These are phyloP conservation scores for Yamadazyma taylorii DNA, from an alignment of 1,139 yeast genomes.

Conservation along the genomic window DNA sequence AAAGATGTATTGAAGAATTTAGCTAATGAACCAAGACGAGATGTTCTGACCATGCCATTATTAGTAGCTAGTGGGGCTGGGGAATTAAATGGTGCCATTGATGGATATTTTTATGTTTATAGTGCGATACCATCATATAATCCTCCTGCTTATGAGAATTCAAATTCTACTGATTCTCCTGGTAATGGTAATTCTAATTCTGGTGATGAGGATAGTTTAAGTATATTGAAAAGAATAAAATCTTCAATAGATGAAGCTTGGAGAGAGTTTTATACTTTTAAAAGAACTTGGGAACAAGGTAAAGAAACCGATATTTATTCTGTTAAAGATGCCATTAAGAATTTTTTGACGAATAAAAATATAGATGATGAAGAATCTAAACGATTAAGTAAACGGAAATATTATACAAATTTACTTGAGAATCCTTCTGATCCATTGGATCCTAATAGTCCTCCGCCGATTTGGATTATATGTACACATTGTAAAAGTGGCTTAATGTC, in stretches of 20 bases:
- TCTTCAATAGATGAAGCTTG: slow-evolving; percentile 68
- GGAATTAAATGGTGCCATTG: slow-evolving; percentile 70
- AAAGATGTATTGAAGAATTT: slow-evolving; percentile 58
- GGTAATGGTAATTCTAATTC: slow-evolving; percentile 13
- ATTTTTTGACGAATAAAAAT: slow-evolving; percentile 51
- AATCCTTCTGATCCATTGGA: slow-evolving; percentile 43
- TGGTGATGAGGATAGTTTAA: slow-evolving; percentile 24
- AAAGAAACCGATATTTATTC: slow-evolving; percentile 68
- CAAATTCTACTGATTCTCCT: too few relatives aligned
- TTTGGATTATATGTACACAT: slow-evolving; percentile 66
- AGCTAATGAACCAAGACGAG: slow-evolving; percentile 64
- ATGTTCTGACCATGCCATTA: slow-evolving; percentile 65
- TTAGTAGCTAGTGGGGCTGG: slow-evolving; percentile 78
- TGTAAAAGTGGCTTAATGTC: slow-evolving; percentile 54
- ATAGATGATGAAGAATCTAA: slow-evolving; percentile 19
- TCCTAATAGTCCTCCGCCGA: slow-evolving; percentile 62
- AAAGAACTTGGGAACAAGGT: slow-evolving; percentile 56
- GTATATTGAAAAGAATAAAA: slow-evolving; percentile 38
- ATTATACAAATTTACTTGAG: slow-evolving; percentile 18
- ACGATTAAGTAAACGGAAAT: slow-evolving; percentile 17
- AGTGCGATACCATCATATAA: slow-evolving; percentile 60
- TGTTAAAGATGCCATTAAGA: slow-evolving; percentile 54
- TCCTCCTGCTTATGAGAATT: slow-evolving; percentile 54
- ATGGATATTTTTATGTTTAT: slow-evolving; percentile 69
- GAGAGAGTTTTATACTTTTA: slow-evolving; percentile 61